phyloP scores from a whole-genome alignment of 2,329 filamentous ascomycete genomes.

The Rosellinia necatrix region DNA sequence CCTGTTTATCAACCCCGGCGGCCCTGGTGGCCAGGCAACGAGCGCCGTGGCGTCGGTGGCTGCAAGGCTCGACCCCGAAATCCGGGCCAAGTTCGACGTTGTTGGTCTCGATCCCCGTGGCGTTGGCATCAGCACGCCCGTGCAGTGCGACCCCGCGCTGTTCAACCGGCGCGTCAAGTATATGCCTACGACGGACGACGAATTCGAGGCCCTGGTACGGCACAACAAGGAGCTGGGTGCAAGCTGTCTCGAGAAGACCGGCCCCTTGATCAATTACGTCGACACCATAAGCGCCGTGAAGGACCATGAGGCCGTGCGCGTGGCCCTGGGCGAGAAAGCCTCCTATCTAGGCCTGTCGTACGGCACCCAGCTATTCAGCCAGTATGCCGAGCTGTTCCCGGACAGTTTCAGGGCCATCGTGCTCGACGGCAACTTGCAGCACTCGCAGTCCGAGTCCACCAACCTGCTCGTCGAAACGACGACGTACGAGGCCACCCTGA shows the following conservation, averaged over 20 bases:
- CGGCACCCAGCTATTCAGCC: constrained; percentile 49
- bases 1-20: constrained; percentile 49
- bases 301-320: constrained; percentile 41
- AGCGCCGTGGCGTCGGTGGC: constrained; percentile 27
- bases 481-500: constrained; percentile 44
- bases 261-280: constrained; percentile 46
- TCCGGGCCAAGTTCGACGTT: constrained; percentile 46
- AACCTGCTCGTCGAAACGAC: constrained; percentile 44
- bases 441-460: constrained; percentile 43
- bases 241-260: constrained; percentile 47
- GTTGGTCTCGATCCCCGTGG: constrained; percentile 51
- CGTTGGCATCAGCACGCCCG: constrained; percentile 46
- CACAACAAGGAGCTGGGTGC: constrained; percentile 47
- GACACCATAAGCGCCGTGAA: constrained; percentile 44
- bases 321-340: constrained; percentile 36
- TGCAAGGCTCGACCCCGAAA: constrained; percentile 30
- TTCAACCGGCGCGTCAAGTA: constrained; percentile 44
- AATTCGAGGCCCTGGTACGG: constrained; percentile 44
- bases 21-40: constrained; percentile 44
- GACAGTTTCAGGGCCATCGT: constrained; percentile 47
- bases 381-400: constrained; percentile 51
- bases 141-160: constrained; percentile 45
- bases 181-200: constrained; percentile 44
- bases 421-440: constrained; percentile 52
- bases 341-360: constrained; percentile 50